phyloP scores from a whole-genome alignment of 805 yeast species.

The Scheffersomyces stipitis region DNA sequence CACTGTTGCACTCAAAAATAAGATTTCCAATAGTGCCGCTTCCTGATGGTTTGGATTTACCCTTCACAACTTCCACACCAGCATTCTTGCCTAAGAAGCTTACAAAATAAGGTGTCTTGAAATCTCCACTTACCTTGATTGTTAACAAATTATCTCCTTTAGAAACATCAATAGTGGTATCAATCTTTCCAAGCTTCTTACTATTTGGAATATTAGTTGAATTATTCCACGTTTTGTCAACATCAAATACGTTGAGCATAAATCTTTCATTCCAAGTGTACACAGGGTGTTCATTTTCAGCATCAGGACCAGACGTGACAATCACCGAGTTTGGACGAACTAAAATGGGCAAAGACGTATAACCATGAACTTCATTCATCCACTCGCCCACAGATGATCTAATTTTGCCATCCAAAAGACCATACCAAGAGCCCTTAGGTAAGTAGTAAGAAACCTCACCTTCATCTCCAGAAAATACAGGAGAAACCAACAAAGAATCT shows the following conservation, averaged over 20 bases:
- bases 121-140: no score
- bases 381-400: constrained; percentile 3
- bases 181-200: constrained; percentile 2
- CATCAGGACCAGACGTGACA: constrained; percentile 5
- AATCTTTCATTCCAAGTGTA: constrained; percentile 9
- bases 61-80: no score
- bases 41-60: no score
- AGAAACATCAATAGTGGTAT: no score
- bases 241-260: constrained; percentile 6
- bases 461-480: neutral
- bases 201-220: constrained; percentile 8
- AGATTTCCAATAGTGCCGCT: no score
- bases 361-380: constrained; percentile 8
- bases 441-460: neutral
- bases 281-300: constrained; percentile 1
- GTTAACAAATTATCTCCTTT: no score
- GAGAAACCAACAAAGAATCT: constrained; percentile 4
- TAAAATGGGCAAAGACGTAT: constrained; percentile 10
- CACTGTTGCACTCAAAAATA: no score
- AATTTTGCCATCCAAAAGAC: neutral
- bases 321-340: constrained; percentile 7
- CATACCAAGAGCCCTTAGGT: neutral
- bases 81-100: no score
- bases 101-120: no score
- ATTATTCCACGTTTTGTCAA: constrained; percentile 1